Conservation (phyloP, 805 yeast species). For the Candida incommunis region DNA sequence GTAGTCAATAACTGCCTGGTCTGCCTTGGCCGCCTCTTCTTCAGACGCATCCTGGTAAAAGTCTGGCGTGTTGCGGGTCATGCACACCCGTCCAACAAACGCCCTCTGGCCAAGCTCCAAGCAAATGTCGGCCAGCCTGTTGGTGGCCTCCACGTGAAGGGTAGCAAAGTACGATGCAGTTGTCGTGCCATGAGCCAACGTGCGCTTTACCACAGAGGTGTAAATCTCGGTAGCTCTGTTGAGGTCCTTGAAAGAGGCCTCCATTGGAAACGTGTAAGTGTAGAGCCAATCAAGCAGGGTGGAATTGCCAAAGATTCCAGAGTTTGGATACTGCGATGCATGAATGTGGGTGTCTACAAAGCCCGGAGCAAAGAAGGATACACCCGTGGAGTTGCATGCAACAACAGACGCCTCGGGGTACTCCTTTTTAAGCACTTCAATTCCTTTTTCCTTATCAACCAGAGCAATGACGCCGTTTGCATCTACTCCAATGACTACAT, state of each 20-base stretch:
- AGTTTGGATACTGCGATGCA: slow-evolving; percentile 74
- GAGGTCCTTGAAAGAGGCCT: slow-evolving; percentile 45
- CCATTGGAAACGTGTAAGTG: slow-evolving; percentile 81
- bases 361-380: slow-evolving; percentile 63
- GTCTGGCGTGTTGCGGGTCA: slow-evolving; percentile 73
- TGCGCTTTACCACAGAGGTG: slow-evolving; percentile 47
- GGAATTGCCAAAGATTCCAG: slow-evolving; percentile 70
- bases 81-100: slow-evolving; percentile 83
- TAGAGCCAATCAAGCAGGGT: slow-evolving; percentile 84
- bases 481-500: slow-evolving; percentile 53
- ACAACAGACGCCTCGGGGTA: slow-evolving; percentile 14
- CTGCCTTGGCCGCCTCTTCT: slow-evolving; percentile 40
- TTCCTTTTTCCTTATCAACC: slow-evolving; percentile 11
- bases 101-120: slow-evolving; percentile 68
- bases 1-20: slow-evolving; percentile 42
- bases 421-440: slow-evolving; percentile 4
- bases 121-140: slow-evolving; percentile 60
- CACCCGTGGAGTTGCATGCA: slow-evolving; percentile 13
- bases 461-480: slow-evolving; percentile 37
- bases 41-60: slow-evolving; percentile 44
- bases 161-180: slow-evolving; percentile 89
- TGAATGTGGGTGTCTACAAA: slow-evolving; percentile 74
- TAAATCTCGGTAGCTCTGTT: slow-evolving; percentile 49
- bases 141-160: slow-evolving; percentile 63
- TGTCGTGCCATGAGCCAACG: slow-evolving; percentile 75